Base-by-base conservation (phyloP, 23 red algal species). In the Porphyridium purpureum region DNA sequence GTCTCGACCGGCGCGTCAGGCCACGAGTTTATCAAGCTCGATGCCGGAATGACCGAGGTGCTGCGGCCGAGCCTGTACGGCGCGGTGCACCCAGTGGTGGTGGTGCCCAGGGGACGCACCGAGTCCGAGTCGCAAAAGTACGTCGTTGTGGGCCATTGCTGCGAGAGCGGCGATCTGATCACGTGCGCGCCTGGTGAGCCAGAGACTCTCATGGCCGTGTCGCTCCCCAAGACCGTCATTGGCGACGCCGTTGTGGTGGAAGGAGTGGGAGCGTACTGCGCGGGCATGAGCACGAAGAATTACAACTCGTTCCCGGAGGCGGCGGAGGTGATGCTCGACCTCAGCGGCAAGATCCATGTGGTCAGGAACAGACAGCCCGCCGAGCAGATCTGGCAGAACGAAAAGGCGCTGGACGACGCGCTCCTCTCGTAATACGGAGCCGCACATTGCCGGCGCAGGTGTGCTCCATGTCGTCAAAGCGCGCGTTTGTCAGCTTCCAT, bases 111-210 rank as follows among this genome's bases (percentile, higher is more conserved):
- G 38, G 38, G 17, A 11, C 11, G 38, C 11, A 44, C 11, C 11
- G 38, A 44, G 17, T 11, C 17, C 17, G 38, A 44, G 17, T 11
- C 11, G 11, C 11, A 11, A 17, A 44, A 44, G 11, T 44, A 44
- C 38, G 38, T 44, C 38, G 38, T 44, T 44, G 38, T 44, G 11
- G 38, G 38, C 17, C 38, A 44, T 44, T 44, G 38, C 17, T 44
- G 38, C 38, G 38, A 44, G 17, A 11, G 11, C 38, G 38, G 38
- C 11, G 38, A 44, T 17, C 38, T 44, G 11, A 11, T 44, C 17
- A 44, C 38, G 38, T 17, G 11, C 17, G 38, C 38, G 17, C 17
- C 38, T 17, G 38, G 38, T 17, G 38, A 44, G 11, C 38, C 38
- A 17, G 38, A 44, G 38, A 44, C 38, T 17, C 11, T 44, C 17